These are phyloP conservation scores for Naumovozyma castellii DNA, from an alignment of 805 yeast species.

Conservation along the genomic window DNA sequence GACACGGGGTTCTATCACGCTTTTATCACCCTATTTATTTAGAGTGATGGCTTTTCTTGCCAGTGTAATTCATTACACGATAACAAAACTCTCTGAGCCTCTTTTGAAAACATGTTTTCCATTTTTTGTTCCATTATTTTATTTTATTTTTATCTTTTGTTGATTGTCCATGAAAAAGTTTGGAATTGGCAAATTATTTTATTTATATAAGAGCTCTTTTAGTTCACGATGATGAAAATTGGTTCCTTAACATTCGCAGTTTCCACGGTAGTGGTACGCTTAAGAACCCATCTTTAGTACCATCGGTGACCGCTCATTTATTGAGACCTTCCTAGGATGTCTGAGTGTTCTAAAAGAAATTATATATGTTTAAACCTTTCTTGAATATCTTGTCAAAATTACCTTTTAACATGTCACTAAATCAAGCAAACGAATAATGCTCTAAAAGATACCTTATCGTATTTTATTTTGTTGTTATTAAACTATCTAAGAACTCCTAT, in stretches of 20 bases:
- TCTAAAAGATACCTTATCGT: too few species aligned
- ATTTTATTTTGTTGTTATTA: too few species aligned
- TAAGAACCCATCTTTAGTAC: conserved; percentile 66
- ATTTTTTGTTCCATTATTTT: not conserved
- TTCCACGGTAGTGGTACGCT: conserved; percentile 86
- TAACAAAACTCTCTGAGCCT: conserved; percentile 27
- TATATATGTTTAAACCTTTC: too few species aligned
- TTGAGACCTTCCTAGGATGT: conserved; percentile 83
- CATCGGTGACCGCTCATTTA: conserved; percentile 72
- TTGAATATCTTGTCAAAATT: too few species aligned
- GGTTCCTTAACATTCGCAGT: conserved; percentile 82
- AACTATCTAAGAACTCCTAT: not conserved
- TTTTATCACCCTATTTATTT: conserved; percentile 6
- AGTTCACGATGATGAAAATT: conserved; percentile 58
- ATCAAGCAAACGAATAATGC: too few species aligned
- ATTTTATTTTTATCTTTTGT: not conserved
- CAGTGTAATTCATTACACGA: conserved; percentile 44
- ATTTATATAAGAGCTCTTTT: not conserved
- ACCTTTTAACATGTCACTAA: too few species aligned
- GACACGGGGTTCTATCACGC: conserved; percentile 53
- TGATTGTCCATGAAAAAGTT: not conserved
- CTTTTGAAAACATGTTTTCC: conserved; percentile 3
- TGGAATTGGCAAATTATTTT: too few species aligned
- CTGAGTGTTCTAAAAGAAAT: conserved; percentile 40
- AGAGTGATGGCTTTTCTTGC: conserved; percentile 64